Evolutionary conservation across 225 moss, liverwort and hornwort genomes (phyloP), one percentile per base, ranked within the genome.

Genomic region (Takakia lepidozioides): DNA sequence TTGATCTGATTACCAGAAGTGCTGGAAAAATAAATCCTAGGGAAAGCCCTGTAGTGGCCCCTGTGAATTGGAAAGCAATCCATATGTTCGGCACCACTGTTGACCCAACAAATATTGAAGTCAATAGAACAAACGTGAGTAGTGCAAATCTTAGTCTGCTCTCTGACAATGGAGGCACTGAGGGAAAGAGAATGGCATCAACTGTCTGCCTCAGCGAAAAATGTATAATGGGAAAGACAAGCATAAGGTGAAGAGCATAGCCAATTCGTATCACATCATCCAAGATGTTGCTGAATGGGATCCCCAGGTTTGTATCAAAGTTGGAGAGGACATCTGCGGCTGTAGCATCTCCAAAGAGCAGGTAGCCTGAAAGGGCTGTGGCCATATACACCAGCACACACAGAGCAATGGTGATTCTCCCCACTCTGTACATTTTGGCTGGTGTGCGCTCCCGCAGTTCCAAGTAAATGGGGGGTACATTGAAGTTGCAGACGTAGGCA

Each of bases 51-150:
- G 93, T 88, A 16, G 93, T 93, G 57, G 93, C 88, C 3, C 93
- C 93, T 0, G 88, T 88, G 66, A 93, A 93, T 41, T 88, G 61
- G 25, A 93, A 93, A n/a, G 93, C 93, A 18, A 93, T 74, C 93
- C 93, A 88, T 29, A 93, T 93, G 54, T 88, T 88, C 15, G 93
- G 93, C 30, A 93, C 80, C 56, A 85, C 49, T 0, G 83, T 86
- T 3, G 93, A 93, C 23, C 93, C 93, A 8, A 63, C 54, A 36
- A 77, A 86, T 43, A 72, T 68, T 37, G 84, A 52, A 16, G 56
- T 51, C 21, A 93, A 54, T 37, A 84, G 62, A 5, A 55, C 23
- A 21, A 74, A 7, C 15, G 88, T 88, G 9, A 88, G 48, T 2
- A 69, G 9, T 0, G 39, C 32, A 25, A 76, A 86, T 9, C 93